Percentiles rank a stretch among this genome's conserved stretches.
phyloP scores from a whole-genome alignment of 306 rosid species.

The Inga leiocalycina region DNA sequence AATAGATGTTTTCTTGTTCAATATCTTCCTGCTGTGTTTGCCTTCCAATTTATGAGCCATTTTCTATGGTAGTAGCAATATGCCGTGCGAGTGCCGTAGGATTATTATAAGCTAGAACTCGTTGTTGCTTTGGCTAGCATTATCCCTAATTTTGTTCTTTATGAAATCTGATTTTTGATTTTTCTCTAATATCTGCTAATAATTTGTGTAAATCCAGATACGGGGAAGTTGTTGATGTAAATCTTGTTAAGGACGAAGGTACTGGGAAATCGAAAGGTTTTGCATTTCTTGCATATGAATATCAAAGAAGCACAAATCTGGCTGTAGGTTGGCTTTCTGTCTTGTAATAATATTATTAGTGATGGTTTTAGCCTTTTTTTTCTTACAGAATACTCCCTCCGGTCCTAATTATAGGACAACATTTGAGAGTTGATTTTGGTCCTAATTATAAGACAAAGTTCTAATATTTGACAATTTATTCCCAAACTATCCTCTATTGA shows the following conservation, averaged over 20 bases:
- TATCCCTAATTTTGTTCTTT: background rate
- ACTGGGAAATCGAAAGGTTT: slow-evolving; percentile 93
- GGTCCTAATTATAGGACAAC: too few species aligned
- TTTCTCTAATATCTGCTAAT: background rate
- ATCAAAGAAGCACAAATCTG: slow-evolving; percentile 86
- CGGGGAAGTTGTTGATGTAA: slow-evolving; percentile 89
- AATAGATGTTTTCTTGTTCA: background rate
- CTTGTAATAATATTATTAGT: background rate
- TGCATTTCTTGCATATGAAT: slow-evolving; percentile 90
- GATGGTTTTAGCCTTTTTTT: background rate
- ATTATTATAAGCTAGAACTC: background rate
- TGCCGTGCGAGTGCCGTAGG: background rate
- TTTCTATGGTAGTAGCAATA: background rate
- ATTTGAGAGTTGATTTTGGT: too few species aligned
- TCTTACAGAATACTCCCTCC: background rate
- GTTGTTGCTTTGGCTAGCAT: background rate
- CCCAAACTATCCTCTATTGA: too few species aligned
- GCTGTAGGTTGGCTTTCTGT: slow-evolving; percentile 68
- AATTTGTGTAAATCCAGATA: slow-evolving; percentile 43
- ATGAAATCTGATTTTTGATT: background rate
- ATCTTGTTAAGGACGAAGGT: slow-evolving; percentile 86
- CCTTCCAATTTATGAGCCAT: background rate
- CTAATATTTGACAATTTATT: too few species aligned
- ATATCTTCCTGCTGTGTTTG: background rate
- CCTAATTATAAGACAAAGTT: too few species aligned